Conservation (phyloP, 2,329 filamentous ascomycete genomes). For the Zelopaecilomyces penicillatus region DNA sequence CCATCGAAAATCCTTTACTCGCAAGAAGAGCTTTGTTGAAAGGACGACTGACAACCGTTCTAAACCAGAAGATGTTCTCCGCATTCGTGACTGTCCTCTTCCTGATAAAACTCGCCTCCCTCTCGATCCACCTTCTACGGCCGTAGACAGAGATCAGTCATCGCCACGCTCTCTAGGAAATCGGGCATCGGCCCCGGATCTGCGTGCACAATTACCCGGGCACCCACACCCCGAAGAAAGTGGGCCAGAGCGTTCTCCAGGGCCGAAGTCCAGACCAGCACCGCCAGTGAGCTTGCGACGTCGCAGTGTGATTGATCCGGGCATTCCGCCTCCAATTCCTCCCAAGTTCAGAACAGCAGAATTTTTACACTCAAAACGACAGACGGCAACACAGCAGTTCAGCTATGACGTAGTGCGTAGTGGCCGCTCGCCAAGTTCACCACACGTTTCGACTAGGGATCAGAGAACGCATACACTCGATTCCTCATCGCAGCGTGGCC, state of each 20-base stretch:
- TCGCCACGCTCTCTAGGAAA: slow-evolving; percentile 2
- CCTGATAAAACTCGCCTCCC: too few relatives aligned
- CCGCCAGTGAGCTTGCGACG: slow-evolving; percentile 7
- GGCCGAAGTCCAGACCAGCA: slow-evolving; percentile 10
- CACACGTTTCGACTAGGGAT: too few relatives aligned
- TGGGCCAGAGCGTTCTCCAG: slow-evolving; percentile 11
- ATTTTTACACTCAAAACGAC: background rate
- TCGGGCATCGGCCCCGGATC: slow-evolving; percentile 18
- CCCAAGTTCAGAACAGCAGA: slow-evolving; percentile 3
- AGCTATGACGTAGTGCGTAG: too few relatives aligned
- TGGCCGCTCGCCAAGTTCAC: too few relatives aligned
- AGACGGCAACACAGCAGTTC: too few relatives aligned
- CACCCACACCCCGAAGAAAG: slow-evolving; percentile 11
- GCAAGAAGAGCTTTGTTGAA: too few relatives aligned
- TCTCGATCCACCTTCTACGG: too few relatives aligned
- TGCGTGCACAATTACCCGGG: slow-evolving; percentile 12
- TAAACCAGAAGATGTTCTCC: too few relatives aligned
- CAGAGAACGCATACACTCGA: background rate
- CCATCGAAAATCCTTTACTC: slow-evolving; percentile 6
- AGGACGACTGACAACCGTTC: too few relatives aligned
- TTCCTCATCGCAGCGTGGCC: slow-evolving; percentile 4
- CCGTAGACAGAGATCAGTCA: too few relatives aligned
- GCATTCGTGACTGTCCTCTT: too few relatives aligned
- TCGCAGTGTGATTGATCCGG: slow-evolving; percentile 5
- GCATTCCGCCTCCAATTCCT: slow-evolving; percentile 7